phyloP scores from a whole-genome alignment of 176 grass and related monocot genomes.

The Zoysia pacifica region DNA sequence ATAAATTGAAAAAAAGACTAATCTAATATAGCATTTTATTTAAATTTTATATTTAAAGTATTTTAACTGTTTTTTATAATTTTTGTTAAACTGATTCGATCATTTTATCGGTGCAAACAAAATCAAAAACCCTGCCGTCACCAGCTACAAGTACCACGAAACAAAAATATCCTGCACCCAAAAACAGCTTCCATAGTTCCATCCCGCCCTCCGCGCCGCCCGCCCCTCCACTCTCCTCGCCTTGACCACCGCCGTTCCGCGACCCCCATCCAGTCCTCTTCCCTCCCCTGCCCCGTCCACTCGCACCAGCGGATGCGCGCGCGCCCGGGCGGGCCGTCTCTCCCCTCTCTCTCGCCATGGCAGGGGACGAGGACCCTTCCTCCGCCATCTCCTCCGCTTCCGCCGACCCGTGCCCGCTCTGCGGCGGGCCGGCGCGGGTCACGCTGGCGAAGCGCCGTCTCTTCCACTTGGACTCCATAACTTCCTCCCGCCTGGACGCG shows the following conservation, averaged over 20 bases:
- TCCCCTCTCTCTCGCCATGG: background rate
- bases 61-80: too few relatives aligned
- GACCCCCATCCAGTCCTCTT: background rate
- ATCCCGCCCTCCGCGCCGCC: conserved; percentile 1
- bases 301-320: conserved; percentile 5
- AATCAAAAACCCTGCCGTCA: too few relatives aligned
- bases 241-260: background rate
- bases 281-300: background rate
- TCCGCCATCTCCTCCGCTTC: too few relatives aligned
- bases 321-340: background rate
- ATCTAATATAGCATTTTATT: too few relatives aligned
- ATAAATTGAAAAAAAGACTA: too few relatives aligned
- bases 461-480: background rate
- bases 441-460: conserved; percentile 33
- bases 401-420: conserved; percentile 37
- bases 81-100: too few relatives aligned
- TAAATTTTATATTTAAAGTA: too few relatives aligned
- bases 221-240: conserved; percentile 9
- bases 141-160: too few relatives aligned
- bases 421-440: conserved; percentile 32
- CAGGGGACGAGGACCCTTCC: background rate
- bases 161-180: background rate
- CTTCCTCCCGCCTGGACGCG: too few relatives aligned
- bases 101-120: too few relatives aligned
- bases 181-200: too few relatives aligned